Conservation (phyloP, 192 early-diverging fungal genomes). For the Geranomyces variabilis region DNA sequence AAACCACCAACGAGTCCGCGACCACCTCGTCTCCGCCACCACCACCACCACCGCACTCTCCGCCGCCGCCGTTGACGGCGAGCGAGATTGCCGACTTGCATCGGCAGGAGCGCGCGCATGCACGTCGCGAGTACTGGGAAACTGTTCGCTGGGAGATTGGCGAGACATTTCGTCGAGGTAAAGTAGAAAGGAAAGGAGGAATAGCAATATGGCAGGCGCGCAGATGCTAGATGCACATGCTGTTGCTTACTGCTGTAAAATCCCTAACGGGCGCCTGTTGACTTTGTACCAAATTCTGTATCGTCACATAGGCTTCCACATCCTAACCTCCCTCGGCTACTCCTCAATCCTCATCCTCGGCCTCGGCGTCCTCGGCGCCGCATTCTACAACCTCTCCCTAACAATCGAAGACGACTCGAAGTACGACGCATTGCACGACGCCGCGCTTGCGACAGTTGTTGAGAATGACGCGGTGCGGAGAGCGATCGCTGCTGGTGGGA, state of each 20-base stretch:
- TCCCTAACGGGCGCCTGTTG: neutral
- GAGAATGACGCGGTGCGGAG: neutral
- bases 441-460: neutral
- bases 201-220: no score
- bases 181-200: no score
- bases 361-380: slow-evolving; percentile 4
- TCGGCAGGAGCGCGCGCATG: neutral
- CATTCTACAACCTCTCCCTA: slow-evolving; percentile 1
- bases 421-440: neutral
- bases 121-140: slow-evolving; percentile 4
- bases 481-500: neutral
- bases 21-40: no score
- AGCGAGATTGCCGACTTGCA: no score
- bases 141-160: neutral
- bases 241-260: neutral
- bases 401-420: neutral
- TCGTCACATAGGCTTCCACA: neutral
- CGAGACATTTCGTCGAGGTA: slow-evolving; percentile 1
- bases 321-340: slow-evolving; percentile 1
- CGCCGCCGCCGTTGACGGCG: no score
- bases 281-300: no score
- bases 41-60: no score
- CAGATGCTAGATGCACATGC: neutral
- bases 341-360: neutral
- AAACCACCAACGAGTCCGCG: no score